Evolutionary conservation across 2,329 filamentous ascomycete genomes (phyloP).

Genomic region (Fusarium sp.): DNA sequence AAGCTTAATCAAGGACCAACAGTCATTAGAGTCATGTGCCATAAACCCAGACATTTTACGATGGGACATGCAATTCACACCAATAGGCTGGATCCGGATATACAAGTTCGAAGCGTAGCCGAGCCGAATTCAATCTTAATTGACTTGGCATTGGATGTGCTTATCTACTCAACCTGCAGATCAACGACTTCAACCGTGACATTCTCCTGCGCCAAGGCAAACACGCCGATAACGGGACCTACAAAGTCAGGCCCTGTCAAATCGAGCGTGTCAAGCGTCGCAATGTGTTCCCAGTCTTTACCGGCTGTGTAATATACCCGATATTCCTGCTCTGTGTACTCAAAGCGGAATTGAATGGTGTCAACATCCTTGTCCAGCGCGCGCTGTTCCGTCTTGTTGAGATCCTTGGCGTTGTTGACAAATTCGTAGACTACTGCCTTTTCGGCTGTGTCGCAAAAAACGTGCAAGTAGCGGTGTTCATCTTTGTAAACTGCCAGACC

Average conservation of each 20-base stretch:
- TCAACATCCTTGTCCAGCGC: background rate
- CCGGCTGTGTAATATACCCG: background rate
- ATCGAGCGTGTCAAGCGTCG: constrained; percentile 10
- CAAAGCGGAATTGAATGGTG: background rate
- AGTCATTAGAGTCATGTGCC: constrained; percentile 1
- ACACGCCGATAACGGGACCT: constrained; percentile 19
- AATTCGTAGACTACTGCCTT: background rate
- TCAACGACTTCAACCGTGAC: constrained; percentile 6
- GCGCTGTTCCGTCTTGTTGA: background rate
- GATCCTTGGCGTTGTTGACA: constrained; percentile 1
- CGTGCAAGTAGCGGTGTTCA: constrained; percentile 10
- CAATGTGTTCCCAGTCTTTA: background rate
- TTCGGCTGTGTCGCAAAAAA: background rate
- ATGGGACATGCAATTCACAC: background rate
- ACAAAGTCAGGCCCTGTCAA: constrained; percentile 24
- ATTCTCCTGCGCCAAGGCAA: background rate
- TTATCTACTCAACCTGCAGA: constrained; percentile 12
- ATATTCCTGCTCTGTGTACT: constrained; percentile 16
- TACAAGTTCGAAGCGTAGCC: background rate
- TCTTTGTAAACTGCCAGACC: constrained; percentile 2
- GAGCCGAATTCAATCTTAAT: background rate
- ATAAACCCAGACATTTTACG: background rate
- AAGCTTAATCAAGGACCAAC: constrained; percentile 16
- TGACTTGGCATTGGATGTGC: background rate
- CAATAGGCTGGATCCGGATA: constrained; percentile 1